Percentiles rank a stretch among this genome's conserved stretches.
Conservation (phyloP, 495 filamentous ascomycete genomes). For the Aspergillus cavernicola region DNA sequence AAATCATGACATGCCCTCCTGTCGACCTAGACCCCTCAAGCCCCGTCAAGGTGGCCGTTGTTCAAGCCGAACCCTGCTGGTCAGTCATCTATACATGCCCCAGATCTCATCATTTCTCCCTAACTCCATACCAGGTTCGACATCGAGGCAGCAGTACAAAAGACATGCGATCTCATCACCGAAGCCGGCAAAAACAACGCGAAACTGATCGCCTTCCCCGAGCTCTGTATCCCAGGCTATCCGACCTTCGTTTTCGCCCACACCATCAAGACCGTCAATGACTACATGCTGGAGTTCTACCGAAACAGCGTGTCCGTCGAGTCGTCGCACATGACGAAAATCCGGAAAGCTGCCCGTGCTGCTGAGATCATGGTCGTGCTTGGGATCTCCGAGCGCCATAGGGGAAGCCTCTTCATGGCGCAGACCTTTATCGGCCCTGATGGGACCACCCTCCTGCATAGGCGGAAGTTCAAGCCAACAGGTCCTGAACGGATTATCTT, state of each 20-base stretch:
- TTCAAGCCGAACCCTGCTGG: no score
- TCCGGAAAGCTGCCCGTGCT: conserved; percentile 22
- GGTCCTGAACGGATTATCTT: conserved; percentile 55
- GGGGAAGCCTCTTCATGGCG: conserved; percentile 48
- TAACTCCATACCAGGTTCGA: no score
- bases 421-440: conserved; percentile 47
- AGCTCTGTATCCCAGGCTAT: conserved; percentile 39
- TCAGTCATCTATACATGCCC: no score
- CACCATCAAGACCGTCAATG: neutral
- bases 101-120: no score
- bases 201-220: conserved; percentile 34
- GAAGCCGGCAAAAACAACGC: conserved; percentile 24
- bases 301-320: conserved; percentile 25
- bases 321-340: conserved; percentile 28
- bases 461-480: conserved; percentile 59
- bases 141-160: no score
- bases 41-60: no score
- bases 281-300: conserved; percentile 18
- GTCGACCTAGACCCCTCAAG: no score
- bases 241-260: conserved; percentile 20
- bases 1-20: no score
- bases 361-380: conserved; percentile 31
- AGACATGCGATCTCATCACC: conserved; percentile 19
- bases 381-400: conserved; percentile 47
- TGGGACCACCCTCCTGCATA: conserved; percentile 40